Conservation (phyloP, 208 protist genomes). For the Acanthamoeba castellanii region DNA sequence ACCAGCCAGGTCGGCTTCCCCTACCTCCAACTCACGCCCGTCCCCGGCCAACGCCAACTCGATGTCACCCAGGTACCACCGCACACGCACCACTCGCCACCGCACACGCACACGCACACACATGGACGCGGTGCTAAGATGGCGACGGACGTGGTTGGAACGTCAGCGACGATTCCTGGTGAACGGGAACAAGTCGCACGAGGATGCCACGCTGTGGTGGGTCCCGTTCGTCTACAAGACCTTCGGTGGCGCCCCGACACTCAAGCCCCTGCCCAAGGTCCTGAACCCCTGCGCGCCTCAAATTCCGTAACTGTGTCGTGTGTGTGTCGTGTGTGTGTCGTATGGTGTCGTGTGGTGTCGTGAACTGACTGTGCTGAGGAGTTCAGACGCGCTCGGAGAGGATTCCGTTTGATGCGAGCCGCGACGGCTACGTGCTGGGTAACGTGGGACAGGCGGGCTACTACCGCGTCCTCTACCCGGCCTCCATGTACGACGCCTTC, state of each 20-base stretch:
- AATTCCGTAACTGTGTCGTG: neutral
- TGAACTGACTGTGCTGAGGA: too few relatives aligned
- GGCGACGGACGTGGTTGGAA: neutral
- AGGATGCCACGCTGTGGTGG: constrained; percentile 39
- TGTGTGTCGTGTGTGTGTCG: neutral
- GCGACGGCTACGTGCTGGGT: constrained; percentile 24
- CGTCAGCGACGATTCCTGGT: neutral
- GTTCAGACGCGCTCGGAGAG: neutral
- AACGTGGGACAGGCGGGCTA: constrained; percentile 63
- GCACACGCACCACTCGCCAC: neutral
- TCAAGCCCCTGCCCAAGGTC: constrained; percentile 18
- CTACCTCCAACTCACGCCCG: neutral
- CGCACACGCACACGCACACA: neutral
- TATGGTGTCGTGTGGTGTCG: neutral
- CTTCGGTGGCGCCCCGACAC: neutral
- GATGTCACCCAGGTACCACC: neutral
- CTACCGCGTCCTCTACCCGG: constrained; percentile 55
- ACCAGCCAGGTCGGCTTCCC: constrained; percentile 93
- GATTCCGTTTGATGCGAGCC: neutral
- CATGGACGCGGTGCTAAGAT: neutral
- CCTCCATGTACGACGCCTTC: neutral
- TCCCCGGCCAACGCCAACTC: neutral
- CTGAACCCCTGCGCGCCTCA: too few relatives aligned
- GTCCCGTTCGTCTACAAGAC: constrained; percentile 14
- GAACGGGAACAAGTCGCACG: neutral